Conservation (phyloP, 495 filamentous ascomycete genomes). For the Oleoguttula mirabilis region DNA sequence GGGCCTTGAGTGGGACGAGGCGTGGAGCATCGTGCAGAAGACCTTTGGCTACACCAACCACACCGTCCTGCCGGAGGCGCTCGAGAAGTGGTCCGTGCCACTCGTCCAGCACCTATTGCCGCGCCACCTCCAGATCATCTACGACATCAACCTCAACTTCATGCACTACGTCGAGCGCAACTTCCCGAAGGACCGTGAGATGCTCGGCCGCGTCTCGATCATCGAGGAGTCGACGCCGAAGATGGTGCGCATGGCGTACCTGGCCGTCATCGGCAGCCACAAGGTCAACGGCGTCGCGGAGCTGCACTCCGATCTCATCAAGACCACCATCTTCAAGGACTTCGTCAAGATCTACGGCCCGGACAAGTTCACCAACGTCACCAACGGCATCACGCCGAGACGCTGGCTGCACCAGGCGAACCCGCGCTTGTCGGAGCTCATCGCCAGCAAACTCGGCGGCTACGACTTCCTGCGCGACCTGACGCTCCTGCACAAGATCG, state of each 20-base stretch:
- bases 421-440: conserved; percentile 79
- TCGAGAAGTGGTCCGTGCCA: conserved; percentile 97
- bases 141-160: conserved; percentile 94
- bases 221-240: conserved; percentile 97
- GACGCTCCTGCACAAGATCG: conserved; percentile 70
- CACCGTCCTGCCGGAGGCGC: conserved; percentile 88
- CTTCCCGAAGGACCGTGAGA: conserved; percentile 80
- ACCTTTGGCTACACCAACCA: conserved; percentile 97
- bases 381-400: conserved; percentile 90
- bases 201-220: conserved; percentile 77
- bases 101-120: conserved; percentile 85
- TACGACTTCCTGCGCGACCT: conserved; percentile 79
- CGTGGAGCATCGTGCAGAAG: conserved; percentile 58
- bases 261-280: conserved; percentile 94
- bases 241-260: conserved; percentile 92
- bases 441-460: conserved; percentile 75
- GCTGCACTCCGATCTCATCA: conserved; percentile 91
- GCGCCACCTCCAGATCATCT: conserved; percentile 91
- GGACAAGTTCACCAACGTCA: conserved; percentile 97
- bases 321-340: conserved; percentile 98
- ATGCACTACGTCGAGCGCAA: conserved; percentile 75
- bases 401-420: conserved; percentile 98
- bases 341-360: conserved; percentile 88
- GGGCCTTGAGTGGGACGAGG: conserved; percentile 84
- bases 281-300: conserved; percentile 98